Base-by-base conservation (phyloP, 306 rosid genomes). In the Vigna unguiculata region DNA sequence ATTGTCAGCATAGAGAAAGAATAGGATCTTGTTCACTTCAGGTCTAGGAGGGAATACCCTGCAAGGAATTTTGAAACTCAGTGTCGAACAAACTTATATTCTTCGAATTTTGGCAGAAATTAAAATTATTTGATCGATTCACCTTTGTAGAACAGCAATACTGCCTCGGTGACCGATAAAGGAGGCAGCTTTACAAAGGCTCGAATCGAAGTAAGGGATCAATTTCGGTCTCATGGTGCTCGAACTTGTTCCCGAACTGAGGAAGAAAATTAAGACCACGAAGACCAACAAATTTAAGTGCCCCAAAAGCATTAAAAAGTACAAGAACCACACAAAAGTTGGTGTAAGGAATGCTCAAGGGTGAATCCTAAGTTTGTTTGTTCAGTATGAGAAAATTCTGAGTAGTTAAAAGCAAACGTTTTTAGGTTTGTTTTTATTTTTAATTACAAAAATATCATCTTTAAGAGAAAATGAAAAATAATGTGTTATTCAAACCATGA, bases 201-300 rank as follows among this genome's bases (percentile, higher is more conserved):
- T 60, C 65, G 96, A 88, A 75, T 90, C 91, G 60, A 81, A 90
- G 68, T 85, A 86, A 79, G 92, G 96, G 52, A 88, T 90, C 81
- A 90, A 75, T 71, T 90, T 88, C 5, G 91, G 90, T 80, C 84
- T 85, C 90, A 83, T 77, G 21, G 91, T 68, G 67, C 79, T 85
- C 17, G 92, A 74, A 49, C 79, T 85, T 21, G 92, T 80, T 54
- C 92, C 91, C 0, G 96, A 88, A 85, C 96, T 90, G 80, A 62
- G 47, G 68, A 69, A 59, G 22, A 66, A 34, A 55, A 20, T 36
- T 20, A 17, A 69, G 22, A 60, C 19, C 13, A 14, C 65, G n/a
- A 30, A 30, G 30, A 60, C 16, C 62, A 57, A 57, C 21, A 59
- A 58, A 25, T 19, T 46, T 66, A 80, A 79, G 21, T 16, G 28